These are phyloP conservation scores for Endothia cerciana DNA, from an alignment of 2,329 filamentous ascomycete species.

Conservation along the genomic window DNA sequence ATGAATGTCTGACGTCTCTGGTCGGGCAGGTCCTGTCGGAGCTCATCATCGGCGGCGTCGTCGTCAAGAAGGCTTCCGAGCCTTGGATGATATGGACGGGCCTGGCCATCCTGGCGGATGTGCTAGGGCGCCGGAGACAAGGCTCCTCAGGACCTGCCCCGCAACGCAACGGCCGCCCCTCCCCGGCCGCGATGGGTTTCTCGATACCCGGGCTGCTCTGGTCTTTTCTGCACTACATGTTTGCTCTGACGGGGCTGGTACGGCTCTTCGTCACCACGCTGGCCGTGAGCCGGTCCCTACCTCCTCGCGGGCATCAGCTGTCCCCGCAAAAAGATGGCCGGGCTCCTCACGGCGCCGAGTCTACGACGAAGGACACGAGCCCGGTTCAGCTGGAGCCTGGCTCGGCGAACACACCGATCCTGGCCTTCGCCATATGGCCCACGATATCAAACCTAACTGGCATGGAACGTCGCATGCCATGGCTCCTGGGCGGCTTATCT, in stretches of 20 bases:
- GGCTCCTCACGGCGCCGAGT: constrained; percentile 33
- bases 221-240: constrained; percentile 57
- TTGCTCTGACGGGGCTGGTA: constrained; percentile 62
- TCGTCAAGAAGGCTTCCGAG: constrained; percentile 81
- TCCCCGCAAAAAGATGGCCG: constrained; percentile 34
- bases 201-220: constrained; percentile 57
- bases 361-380: constrained; percentile 32
- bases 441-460: constrained; percentile 74
- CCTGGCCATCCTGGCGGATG: constrained; percentile 70
- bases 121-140: constrained; percentile 38
- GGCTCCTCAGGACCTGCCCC: constrained; percentile 20
- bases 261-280: constrained; percentile 69
- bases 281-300: constrained; percentile 68
- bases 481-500: constrained; percentile 77
- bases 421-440: constrained; percentile 78
- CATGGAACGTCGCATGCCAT: constrained; percentile 83
- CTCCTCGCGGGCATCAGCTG: constrained; percentile 49
- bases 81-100: constrained; percentile 89
- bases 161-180: constrained; percentile 28
- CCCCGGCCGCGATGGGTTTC: constrained; percentile 35
- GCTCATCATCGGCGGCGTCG: constrained; percentile 81
- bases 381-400: constrained; percentile 31
- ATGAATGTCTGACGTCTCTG: constrained; percentile 79
- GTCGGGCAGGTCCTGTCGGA: constrained; percentile 89
- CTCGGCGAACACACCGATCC: constrained; percentile 62